Evolutionary conservation across 2,329 filamentous ascomycete species (phyloP), one percentile per base, ranked within the genome.

Genomic region (Aquanectria penicillioides): DNA sequence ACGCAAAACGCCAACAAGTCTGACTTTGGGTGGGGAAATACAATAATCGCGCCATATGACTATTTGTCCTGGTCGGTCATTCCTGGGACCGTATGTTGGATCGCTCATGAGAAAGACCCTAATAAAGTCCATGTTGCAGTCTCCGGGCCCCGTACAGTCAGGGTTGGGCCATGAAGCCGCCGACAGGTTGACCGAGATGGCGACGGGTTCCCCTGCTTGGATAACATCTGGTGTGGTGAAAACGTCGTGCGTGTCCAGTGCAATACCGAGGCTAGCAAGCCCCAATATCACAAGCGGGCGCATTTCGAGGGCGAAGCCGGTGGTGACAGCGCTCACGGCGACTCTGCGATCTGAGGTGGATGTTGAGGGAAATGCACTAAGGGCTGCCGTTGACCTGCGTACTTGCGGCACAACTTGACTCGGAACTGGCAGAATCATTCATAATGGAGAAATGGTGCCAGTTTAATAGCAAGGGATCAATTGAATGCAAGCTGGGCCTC

Each of bases 91-190:
- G 23, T 46, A 25, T 15, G 53, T 50, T 10, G 48, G 49, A 13
- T 47, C 41, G 12, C 17, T 26, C 36, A 48, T 28, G 15, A 55
- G 10, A 12, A 22, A 49, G 4, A 43, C 22, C 15, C 56, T 29
- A n/a, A 49, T 11, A 18, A 33, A 59, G n/a, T 51, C 22, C 54
- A 18, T 25, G n/a, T 48, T 28, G 34, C 52, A 56, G 8, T 18
- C n/a, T 36, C 36, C 23, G 2, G 41, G 26, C 4, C 33, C 26
- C 15, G 18, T 12, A 29, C 52, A 56, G 23, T 28, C 34, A 5
- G 13, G 6, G 12, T 34, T 18, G n/a, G 33, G 41, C 31, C 34
- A 40, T 4, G 22, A 5, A 17, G 26, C 17, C n/a, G 12, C 22
- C 6, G 43, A 8, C 25, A 50, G 43, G 28, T 57, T 31, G 18